A percentile compares a stretch with the other conserved stretches of the same genome.
These are phyloP conservation scores for Starmerella lactis-condensi DNA, from an alignment of 805 yeast species.

Conservation along the genomic window DNA sequence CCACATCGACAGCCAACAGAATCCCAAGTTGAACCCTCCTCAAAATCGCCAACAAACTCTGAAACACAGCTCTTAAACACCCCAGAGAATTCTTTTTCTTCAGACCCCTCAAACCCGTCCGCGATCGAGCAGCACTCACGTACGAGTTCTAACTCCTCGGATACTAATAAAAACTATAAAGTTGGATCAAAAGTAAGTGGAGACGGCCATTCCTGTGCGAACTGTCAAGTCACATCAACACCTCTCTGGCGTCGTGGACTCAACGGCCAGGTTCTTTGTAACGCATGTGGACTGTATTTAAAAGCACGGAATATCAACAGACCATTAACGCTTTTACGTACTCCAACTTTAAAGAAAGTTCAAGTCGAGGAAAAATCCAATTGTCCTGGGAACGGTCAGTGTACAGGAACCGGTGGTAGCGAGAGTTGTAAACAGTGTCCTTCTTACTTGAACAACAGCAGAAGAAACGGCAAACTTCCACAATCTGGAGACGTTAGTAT, in stretches of 20 bases:
- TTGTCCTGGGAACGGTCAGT: constrained; percentile 58
- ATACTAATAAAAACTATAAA: too few species aligned
- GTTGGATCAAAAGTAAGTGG: constrained; percentile 2
- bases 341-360: constrained; percentile 11
- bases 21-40: too few species aligned
- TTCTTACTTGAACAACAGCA: constrained; percentile 43
- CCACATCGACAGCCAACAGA: too few species aligned
- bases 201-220: constrained; percentile 36
- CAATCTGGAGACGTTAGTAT: constrained; percentile 17
- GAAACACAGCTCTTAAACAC: too few species aligned
- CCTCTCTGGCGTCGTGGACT: constrained; percentile 93
- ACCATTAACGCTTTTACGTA: constrained; percentile 43
- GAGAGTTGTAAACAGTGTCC: constrained; percentile 70
- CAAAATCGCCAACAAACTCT: too few species aligned
- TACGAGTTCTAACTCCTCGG: too few species aligned
- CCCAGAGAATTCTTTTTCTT: too few species aligned
- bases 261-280: constrained; percentile 78
- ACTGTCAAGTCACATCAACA: constrained; percentile 80
- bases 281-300: constrained; percentile 80
- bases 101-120: too few species aligned
- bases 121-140: too few species aligned
- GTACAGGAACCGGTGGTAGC: constrained; percentile 79
- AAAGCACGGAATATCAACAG: constrained; percentile 43
- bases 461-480: constrained; percentile 20
- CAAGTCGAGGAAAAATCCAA: constrained; percentile 24